Percentiles rank a stretch among this genome's conserved stretches.
Conservation (phyloP, 768 basidiomycete species). For the Tricholoma hemisulphureum region DNA sequence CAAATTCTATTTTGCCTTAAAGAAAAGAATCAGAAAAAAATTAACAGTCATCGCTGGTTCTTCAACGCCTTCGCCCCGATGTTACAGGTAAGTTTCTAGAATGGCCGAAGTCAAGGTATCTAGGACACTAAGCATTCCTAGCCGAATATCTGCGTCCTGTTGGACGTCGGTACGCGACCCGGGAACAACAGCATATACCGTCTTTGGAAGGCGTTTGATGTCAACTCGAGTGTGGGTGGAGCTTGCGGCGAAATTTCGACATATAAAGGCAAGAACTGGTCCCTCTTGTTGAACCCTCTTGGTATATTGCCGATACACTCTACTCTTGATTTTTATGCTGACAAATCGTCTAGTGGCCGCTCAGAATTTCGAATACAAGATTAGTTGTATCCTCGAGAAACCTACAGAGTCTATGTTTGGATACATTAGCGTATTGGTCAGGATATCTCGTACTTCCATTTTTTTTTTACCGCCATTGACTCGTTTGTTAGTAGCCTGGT, state of each 20-base stretch:
- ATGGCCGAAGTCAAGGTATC: background rate
- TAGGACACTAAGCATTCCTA: conserved; percentile 23
- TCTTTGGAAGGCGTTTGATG: conserved; percentile 93
- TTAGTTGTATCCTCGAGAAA: conserved; percentile 88
- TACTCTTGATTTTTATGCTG: background rate
- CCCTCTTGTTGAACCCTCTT: conserved; percentile 76
- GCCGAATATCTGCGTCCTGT: conserved; percentile 89
- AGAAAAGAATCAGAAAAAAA: conserved; percentile 96
- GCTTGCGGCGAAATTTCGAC: conserved; percentile 97
- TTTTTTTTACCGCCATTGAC: background rate
- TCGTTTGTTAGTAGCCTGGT: conserved; percentile 57
- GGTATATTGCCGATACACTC: conserved; percentile 40
- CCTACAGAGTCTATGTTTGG: conserved; percentile 88
- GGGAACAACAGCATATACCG: conserved; percentile 87
- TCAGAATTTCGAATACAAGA: conserved; percentile 95
- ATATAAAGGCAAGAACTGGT: conserved; percentile 91
- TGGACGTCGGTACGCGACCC: conserved; percentile 94
- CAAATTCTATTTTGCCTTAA: conserved; percentile 91
- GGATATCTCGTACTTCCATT: conserved; percentile 11
- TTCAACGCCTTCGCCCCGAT: conserved; percentile 90
- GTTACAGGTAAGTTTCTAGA: conserved; percentile 59
- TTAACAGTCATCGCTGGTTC: conserved; percentile 96
- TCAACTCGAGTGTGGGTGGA: conserved; percentile 90
- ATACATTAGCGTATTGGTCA: conserved; percentile 91
- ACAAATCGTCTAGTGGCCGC: conserved; percentile 64